Conservation (phyloP, 495 filamentous ascomycete genomes). For the Copromyces sp. region DNA sequence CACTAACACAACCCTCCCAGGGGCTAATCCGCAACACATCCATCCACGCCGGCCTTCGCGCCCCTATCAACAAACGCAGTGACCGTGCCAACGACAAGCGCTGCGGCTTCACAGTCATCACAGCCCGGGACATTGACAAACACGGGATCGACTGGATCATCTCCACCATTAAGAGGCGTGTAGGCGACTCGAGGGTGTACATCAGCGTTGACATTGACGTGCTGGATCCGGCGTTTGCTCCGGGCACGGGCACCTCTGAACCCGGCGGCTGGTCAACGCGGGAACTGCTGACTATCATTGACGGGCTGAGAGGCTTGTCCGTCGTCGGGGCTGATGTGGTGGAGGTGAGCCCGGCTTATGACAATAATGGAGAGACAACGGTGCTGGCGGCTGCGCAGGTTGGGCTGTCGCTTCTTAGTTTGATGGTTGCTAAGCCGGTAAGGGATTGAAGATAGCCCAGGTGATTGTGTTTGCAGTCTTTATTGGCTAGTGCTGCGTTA, state of each 20-base stretch:
- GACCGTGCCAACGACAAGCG: constrained; percentile 79
- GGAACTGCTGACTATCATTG: constrained; percentile 44
- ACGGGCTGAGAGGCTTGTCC: constrained; percentile 54
- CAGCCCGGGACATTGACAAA: constrained; percentile 70
- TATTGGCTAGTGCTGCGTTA: neutral
- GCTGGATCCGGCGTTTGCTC: constrained; percentile 59
- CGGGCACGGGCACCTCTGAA: constrained; percentile 71
- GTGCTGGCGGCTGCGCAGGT: constrained; percentile 53
- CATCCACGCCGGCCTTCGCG: constrained; percentile 82
- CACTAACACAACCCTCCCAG: constrained; percentile 30
- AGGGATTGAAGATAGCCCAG: neutral
- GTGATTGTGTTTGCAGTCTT: neutral
- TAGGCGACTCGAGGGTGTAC: constrained; percentile 69
- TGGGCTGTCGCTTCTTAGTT: constrained; percentile 21
- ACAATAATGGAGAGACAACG: constrained; percentile 58
- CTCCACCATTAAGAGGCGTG: constrained; percentile 60
- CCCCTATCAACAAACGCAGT: constrained; percentile 53
- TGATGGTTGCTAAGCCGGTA: constrained; percentile 31
- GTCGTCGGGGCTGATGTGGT: constrained; percentile 73
- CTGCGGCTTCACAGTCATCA: constrained; percentile 74
- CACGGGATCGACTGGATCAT: constrained; percentile 65
- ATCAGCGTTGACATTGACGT: constrained; percentile 85
- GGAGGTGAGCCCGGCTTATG: constrained; percentile 63
- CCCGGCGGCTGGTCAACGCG: constrained; percentile 81
- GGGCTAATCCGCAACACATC: constrained; percentile 71